Evolutionary conservation across 306 rosid genomes (phyloP).

Genomic region (Myrica gale): DNA sequence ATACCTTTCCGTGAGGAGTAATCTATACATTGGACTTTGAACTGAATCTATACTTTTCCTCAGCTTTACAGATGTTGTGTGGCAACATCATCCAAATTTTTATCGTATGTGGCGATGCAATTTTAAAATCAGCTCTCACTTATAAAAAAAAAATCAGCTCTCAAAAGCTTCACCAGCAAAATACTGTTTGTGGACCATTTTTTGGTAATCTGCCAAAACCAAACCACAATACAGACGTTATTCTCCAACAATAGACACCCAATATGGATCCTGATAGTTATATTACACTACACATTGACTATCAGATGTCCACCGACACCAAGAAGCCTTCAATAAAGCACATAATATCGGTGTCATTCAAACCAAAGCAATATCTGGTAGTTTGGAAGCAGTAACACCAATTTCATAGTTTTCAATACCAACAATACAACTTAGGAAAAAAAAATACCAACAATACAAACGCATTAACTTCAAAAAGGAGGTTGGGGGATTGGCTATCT

Average conservation of each 20-base stretch:
- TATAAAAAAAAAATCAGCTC: conserved; percentile 63
- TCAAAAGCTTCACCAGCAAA: conserved; percentile 71
- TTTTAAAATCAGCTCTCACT: conserved; percentile 57
- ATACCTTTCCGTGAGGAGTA: neutral
- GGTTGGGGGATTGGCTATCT: neutral
- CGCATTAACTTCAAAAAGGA: neutral
- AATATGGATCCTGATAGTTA: neutral
- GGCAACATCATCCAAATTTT: conserved; percentile 15
- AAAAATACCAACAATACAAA: neutral
- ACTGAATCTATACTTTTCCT: conserved; percentile 17
- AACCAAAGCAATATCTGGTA: conserved; percentile 14
- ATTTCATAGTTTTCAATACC: neutral
- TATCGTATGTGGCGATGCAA: conserved; percentile 9
- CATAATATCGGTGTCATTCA: conserved; percentile 1
- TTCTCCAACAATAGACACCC: neutral
- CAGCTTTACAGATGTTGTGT: conserved; percentile 33
- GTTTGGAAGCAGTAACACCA: conserved; percentile 5
- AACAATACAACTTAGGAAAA: neutral
- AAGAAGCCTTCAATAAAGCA: conserved; percentile 1
- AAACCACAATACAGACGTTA: conserved; percentile 8
- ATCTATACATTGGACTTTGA: neutral
- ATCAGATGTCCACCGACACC: neutral
- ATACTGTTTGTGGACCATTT: conserved; percentile 83
- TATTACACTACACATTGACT: neutral
- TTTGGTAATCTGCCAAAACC: conserved; percentile 61